phyloP scores from a whole-genome alignment of 2,329 filamentous ascomycete genomes.

The Thielaviopsis punctulata region DNA sequence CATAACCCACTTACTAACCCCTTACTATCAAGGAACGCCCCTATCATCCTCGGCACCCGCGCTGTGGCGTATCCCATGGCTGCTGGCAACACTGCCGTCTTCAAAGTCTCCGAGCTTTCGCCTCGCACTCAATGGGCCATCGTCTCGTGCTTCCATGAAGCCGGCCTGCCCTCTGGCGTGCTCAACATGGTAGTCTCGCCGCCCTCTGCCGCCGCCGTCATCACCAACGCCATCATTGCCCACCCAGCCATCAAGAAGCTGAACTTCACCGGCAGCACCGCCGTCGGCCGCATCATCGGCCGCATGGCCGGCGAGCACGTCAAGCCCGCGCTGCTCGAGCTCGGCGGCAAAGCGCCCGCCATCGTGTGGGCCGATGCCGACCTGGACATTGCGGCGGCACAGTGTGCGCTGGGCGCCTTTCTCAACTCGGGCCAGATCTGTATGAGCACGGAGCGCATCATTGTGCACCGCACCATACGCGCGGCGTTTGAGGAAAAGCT shows the following conservation, averaged over 20 bases:
- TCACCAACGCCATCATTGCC: constrained; percentile 52
- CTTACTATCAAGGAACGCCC: constrained; percentile 32
- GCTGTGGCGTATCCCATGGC: constrained; percentile 50
- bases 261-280: constrained; percentile 70
- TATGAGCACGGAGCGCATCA: constrained; percentile 66
- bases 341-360: constrained; percentile 67
- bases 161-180: constrained; percentile 58
- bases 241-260: constrained; percentile 56
- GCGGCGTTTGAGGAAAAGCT: constrained; percentile 30
- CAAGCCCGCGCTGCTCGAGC: constrained; percentile 65
- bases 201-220: constrained; percentile 45
- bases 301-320: constrained; percentile 51
- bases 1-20: background rate
- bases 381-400: constrained; percentile 49
- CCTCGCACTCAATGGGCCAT: constrained; percentile 48
- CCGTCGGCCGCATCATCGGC: constrained; percentile 56
- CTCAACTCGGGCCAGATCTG: constrained; percentile 65
- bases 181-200: constrained; percentile 55
- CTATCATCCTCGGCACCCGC: constrained; percentile 36
- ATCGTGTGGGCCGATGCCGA: constrained; percentile 71
- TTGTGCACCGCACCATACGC: constrained; percentile 33
- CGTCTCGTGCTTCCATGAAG: constrained; percentile 47
- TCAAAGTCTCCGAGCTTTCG: constrained; percentile 54
- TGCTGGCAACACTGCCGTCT: constrained; percentile 56
- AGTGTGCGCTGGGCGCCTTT: constrained; percentile 54